Evolutionary conservation across 1,139 yeast species (phyloP).

Genomic region (Magnusiomyces tetraspermus): DNA sequence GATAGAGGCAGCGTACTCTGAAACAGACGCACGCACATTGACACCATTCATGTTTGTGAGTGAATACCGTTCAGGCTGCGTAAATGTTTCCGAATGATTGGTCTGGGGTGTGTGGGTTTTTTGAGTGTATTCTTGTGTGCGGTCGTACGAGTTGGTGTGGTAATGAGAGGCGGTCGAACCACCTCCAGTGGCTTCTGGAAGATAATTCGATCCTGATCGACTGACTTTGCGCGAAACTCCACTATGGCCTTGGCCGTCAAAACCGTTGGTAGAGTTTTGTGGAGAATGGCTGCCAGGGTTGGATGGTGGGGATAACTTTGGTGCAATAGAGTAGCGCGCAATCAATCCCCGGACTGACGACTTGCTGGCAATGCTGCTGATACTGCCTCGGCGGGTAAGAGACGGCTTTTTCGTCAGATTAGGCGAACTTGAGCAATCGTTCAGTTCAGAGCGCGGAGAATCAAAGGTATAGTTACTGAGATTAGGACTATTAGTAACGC

Average conservation of each 20-base stretch:
- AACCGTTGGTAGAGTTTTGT: neutral
- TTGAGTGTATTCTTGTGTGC: neutral
- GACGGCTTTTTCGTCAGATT: neutral
- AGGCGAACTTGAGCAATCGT: neutral
- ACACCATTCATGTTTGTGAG: neutral
- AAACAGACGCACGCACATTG: neutral
- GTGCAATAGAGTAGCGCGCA: neutral
- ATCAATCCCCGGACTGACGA: neutral
- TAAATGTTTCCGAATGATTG: neutral
- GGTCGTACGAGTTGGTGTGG: neutral
- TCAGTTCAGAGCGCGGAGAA: neutral
- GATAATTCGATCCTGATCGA: neutral
- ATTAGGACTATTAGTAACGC: slow-evolving; percentile 1
- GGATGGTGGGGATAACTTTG: neutral
- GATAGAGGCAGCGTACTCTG: neutral
- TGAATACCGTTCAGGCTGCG: too few species aligned
- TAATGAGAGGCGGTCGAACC: neutral
- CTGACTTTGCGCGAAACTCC: neutral
- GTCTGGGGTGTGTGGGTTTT: neutral
- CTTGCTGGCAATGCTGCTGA: neutral
- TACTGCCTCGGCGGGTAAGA: neutral
- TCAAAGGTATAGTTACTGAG: neutral
- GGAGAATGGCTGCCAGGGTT: neutral
- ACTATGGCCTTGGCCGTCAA: neutral
- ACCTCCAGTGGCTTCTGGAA: neutral